Conservation (phyloP, 2,329 filamentous ascomycete genomes). For the Fusarium subtropicale region DNA sequence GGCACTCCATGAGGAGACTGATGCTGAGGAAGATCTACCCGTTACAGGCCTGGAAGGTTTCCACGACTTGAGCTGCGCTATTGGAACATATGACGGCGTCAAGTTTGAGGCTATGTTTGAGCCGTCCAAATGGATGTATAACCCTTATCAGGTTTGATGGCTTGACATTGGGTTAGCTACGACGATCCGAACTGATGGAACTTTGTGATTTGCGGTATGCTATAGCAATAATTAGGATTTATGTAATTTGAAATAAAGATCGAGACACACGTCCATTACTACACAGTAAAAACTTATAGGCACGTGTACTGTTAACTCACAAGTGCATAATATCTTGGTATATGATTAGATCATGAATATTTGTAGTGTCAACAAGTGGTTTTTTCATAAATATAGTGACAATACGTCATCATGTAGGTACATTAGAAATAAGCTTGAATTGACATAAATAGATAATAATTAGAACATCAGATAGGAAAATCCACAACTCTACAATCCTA, state of each 20-base stretch:
- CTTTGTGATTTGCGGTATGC: neutral
- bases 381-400: neutral
- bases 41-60: slow-evolving; percentile 76
- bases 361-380: too few relatives aligned
- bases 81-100: slow-evolving; percentile 77
- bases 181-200: neutral
- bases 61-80: slow-evolving; percentile 76
- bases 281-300: neutral
- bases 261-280: slow-evolving; percentile 7
- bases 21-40: slow-evolving; percentile 69
- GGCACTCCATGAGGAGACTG: slow-evolving; percentile 80
- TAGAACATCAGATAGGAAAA: neutral
- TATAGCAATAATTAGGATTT: neutral
- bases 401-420: neutral
- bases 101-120: slow-evolving; percentile 75
- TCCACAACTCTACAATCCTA: neutral
- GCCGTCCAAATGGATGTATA: slow-evolving; percentile 68
- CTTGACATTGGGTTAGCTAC: neutral
- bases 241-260: neutral
- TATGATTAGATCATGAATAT: too few relatives aligned
- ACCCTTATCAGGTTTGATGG: slow-evolving; percentile 40
- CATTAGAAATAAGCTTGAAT: neutral
- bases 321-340: too few relatives aligned
- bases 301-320: neutral
- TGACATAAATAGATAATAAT: too few relatives aligned